Evolutionary conservation across 2,329 filamentous ascomycete genomes (phyloP).

Genomic region (Drechslerella dactyloides): DNA sequence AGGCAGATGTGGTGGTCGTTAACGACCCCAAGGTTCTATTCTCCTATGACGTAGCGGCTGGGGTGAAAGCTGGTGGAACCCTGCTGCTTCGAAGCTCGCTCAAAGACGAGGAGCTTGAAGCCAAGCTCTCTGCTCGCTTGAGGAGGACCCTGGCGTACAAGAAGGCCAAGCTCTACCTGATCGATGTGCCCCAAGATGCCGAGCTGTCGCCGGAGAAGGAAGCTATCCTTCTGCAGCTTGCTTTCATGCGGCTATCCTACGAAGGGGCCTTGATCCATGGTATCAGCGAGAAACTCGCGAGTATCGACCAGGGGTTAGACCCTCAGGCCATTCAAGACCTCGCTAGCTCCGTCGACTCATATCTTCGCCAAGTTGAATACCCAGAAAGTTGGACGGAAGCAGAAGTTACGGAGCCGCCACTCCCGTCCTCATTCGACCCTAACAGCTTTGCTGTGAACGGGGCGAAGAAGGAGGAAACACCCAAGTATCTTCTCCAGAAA

Average conservation of each 20-base stretch:
- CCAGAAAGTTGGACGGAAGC: conserved; percentile 74
- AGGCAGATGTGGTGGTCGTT: conserved; percentile 79
- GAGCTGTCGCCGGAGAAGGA: conserved; percentile 65
- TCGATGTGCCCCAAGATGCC: conserved; percentile 77
- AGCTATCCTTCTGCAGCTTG: conserved; percentile 74
- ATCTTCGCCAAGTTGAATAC: conserved; percentile 75
- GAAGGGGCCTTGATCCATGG: conserved; percentile 66
- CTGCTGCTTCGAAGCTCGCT: conserved; percentile 77
- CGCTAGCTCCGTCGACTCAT: conserved; percentile 68
- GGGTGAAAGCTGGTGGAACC: conserved; percentile 72
- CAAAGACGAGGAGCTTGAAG: conserved; percentile 89
- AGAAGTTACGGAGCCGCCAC: conserved; percentile 58
- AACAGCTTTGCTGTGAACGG: conserved; percentile 85
- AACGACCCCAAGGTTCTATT: conserved; percentile 80
- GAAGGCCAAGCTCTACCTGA: conserved; percentile 72
- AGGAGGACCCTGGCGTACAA: conserved; percentile 75
- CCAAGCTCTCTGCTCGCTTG: conserved; percentile 74
- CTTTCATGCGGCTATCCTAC: conserved; percentile 79
- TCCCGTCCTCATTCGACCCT: conserved; percentile 70
- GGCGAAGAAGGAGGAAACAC: conserved; percentile 72
- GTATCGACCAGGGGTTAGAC: conserved; percentile 53
- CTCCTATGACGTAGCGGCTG: conserved; percentile 75
- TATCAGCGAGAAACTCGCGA: conserved; percentile 42
- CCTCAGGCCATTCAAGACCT: conserved; percentile 56
- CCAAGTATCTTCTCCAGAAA: conserved; percentile 70